phyloP scores from a whole-genome alignment of 345 rosid species.

The Hibiscus mutabilis region DNA sequence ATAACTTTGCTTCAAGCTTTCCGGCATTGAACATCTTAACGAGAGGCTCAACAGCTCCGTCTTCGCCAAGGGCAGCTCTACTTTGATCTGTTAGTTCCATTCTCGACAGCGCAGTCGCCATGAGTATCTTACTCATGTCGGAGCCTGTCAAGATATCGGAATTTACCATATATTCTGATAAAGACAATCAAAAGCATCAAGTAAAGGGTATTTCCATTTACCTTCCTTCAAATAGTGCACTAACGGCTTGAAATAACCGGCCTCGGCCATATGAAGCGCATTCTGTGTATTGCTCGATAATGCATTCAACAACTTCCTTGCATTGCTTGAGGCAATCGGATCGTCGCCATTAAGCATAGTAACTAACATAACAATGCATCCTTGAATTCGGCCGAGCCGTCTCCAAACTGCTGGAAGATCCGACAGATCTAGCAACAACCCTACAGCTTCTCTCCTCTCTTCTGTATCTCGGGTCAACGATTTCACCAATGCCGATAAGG shows the following conservation, averaged over 20 bases:
- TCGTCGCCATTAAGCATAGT: constrained; percentile 49
- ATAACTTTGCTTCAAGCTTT: constrained; percentile 65
- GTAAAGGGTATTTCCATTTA: constrained; percentile 13
- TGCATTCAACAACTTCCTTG: constrained; percentile 43
- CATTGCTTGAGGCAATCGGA: constrained; percentile 41
- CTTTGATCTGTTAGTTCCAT: constrained; percentile 63
- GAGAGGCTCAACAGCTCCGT: constrained; percentile 55
- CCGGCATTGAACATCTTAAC: constrained; percentile 56
- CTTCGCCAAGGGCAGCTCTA: constrained; percentile 56
- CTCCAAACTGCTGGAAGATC: constrained; percentile 43
- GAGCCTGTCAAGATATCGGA: constrained; percentile 39
- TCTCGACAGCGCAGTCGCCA: constrained; percentile 66
- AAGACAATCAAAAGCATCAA: neutral
- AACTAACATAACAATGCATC: constrained; percentile 63
- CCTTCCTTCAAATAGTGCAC: constrained; percentile 55
- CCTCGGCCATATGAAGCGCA: constrained; percentile 78
- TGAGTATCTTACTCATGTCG: constrained; percentile 68
- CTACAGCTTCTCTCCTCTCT: constrained; percentile 59
- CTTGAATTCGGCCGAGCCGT: constrained; percentile 54
- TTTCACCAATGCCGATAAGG: constrained; percentile 42
- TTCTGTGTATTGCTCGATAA: constrained; percentile 60
- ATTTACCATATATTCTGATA: neutral
- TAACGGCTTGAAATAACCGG: constrained; percentile 65
- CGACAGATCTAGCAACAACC: constrained; percentile 47
- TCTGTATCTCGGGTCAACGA: constrained; percentile 49